A percentile compares a stretch with the other conserved stretches of the same genome.
These are phyloP conservation scores for Clarireedia paspali DNA, from an alignment of 2,329 filamentous ascomycete genomes.

Conservation along the genomic window DNA sequence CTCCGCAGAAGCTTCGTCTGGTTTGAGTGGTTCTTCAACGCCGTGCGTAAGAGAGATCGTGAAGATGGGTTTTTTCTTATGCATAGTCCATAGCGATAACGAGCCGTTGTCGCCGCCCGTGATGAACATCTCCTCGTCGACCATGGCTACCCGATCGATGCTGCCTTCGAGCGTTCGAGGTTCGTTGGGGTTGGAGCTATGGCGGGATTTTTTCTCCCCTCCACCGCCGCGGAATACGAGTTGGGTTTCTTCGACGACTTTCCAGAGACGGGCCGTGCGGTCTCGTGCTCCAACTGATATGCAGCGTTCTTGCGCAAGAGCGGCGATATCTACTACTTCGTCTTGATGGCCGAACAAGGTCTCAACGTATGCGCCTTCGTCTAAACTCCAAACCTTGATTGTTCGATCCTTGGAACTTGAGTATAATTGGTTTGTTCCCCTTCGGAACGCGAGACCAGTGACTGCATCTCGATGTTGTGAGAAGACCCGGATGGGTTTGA, in stretches of 20 bases:
- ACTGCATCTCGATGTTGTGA: conserved; percentile 87
- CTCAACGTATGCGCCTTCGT: conserved; percentile 89
- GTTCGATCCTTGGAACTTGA: conserved; percentile 86
- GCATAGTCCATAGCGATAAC: conserved; percentile 76
- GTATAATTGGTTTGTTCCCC: conserved; percentile 86
- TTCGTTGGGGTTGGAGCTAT: conserved; percentile 29
- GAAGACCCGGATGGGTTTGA: conserved; percentile 76
- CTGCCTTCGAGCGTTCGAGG: conserved; percentile 59
- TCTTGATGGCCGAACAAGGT: conserved; percentile 96
- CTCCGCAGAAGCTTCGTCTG: conserved; percentile 68
- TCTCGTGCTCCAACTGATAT: conserved; percentile 87
- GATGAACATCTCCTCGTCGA: conserved; percentile 83
- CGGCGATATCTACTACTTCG: conserved; percentile 74
- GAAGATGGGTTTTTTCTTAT: conserved; percentile 91
- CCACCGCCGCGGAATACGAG: conserved; percentile 88
- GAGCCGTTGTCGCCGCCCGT: conserved; percentile 90
- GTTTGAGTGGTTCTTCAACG: conserved; percentile 61
- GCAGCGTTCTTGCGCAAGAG: conserved; percentile 78
- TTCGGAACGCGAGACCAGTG: conserved; percentile 75
- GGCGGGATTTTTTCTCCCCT: conserved; percentile 43
- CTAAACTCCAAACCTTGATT: conserved; percentile 89
- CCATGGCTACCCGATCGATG: conserved; percentile 85
- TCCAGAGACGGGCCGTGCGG: conserved; percentile 88
- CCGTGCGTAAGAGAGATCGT: conserved; percentile 78
- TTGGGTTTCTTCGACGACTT: conserved; percentile 91